Conservation (phyloP, 352 stramenopile species). For the Phytophthora litchii region DNA sequence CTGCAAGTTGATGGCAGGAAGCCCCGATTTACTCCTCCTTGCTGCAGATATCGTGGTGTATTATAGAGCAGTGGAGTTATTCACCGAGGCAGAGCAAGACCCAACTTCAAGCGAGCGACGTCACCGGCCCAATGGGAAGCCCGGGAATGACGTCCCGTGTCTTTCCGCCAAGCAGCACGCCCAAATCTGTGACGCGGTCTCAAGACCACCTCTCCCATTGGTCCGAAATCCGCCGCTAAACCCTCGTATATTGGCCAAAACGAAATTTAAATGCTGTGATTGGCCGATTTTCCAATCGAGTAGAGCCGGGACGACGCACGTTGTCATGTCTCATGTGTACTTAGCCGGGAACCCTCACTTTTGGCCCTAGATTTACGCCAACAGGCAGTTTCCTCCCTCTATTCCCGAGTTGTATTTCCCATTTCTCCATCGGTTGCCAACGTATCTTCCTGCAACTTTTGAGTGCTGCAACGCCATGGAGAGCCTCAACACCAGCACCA, state of each 20-base stretch:
- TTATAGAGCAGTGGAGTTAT: no score
- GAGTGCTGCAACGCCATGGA: slow-evolving; percentile 36
- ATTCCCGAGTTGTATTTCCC: slow-evolving; percentile 24
- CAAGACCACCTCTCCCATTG: not conserved
- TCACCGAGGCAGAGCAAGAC: no score
- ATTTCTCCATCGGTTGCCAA: slow-evolving; percentile 22
- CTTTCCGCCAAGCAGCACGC: slow-evolving; percentile 16
- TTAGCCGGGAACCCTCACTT: slow-evolving; percentile 30
- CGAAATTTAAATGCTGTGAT: no score
- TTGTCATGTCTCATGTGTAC: slow-evolving; percentile 38
- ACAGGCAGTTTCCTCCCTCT: slow-evolving; percentile 22
- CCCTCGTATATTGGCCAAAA: slow-evolving; percentile 16
- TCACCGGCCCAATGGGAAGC: slow-evolving; percentile 6
- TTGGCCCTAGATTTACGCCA: slow-evolving; percentile 13
- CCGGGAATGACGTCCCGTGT: slow-evolving; percentile 29
- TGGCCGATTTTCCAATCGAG: no score
- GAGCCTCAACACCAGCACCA: slow-evolving; percentile 33
- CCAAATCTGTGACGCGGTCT: slow-evolving; percentile 23
- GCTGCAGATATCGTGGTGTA: no score
- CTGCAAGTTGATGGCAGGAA: no score
- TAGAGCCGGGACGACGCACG: slow-evolving; percentile 7
- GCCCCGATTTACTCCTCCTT: no score
- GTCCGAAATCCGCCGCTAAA: slow-evolving; percentile 2
- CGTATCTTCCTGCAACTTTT: not conserved
- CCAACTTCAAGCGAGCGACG: slow-evolving; percentile 21